Evolutionary conservation across 768 basidiomycete genomes (phyloP), one percentile per base, ranked within the genome.

Genomic region (Auricularia heimuer): DNA sequence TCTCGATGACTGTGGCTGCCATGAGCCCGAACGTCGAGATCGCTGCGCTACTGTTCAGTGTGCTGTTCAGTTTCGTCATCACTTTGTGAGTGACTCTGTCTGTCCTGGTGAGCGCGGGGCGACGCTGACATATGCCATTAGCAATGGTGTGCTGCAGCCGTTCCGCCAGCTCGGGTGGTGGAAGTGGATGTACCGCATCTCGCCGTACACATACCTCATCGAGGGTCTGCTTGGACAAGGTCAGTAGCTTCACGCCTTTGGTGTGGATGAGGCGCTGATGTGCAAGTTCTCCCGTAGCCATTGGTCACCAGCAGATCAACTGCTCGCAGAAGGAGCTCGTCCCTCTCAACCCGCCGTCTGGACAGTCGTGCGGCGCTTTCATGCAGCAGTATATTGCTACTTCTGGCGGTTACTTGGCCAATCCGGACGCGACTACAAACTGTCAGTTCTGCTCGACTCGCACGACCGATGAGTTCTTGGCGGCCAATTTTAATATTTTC

Each of bases 71-170:
- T 0, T 86, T 88, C 68, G 81, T 86, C 44, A 69, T 88, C 63
- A 84, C 78, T n/a, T 88, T 89, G 81, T 84, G 63, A 67, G 82
- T 76, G 29, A 12, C 3, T 2, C 11, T 24, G 24, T 8, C 6
- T 60, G 24, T 60, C 56, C 29, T 34, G 24, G 24, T 24, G 18
- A 18, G 7, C 54, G 7, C 3, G 14, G 16, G 10, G 11, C 16
- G 4, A 56, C 54, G 62, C 61, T 45, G 45, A 44, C 37, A 45
- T 56, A 36, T 12, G n/a, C 21, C 8, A 24, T 10, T 67, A 85
- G 83, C 70, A 80, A 87, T 67, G 87, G 87, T 66, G 85, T 89
- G 44, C 70, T 90, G 3, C 88, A 90, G 68, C 88, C 88, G 6
- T 86, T 77, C 70, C 68, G 77, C 7, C 76, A 78, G 18, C 81